Conservation (phyloP, 176 grass and related monocot species). For the Melocanna baccifera region DNA sequence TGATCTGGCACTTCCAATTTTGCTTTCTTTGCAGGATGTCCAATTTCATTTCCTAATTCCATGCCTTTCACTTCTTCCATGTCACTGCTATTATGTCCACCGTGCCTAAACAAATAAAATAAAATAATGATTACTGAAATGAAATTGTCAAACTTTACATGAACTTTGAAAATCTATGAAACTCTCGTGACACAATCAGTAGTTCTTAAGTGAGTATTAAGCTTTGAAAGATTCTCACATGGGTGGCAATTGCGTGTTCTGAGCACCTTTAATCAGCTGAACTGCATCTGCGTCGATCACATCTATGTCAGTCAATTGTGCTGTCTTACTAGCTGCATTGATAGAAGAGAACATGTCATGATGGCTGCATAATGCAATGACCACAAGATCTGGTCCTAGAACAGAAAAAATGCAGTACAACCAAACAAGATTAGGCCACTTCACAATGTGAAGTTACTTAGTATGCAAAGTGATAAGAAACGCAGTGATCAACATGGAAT, state of each 20-base stretch:
- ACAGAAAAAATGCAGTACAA: constrained; percentile 6
- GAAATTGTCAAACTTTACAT: not conserved
- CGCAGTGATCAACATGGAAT: not conserved
- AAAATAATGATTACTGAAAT: constrained; percentile 5
- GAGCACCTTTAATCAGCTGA: constrained; percentile 32
- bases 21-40: constrained; percentile 48
- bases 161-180: constrained; percentile 10
- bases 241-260: constrained; percentile 4
- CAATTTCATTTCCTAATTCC: constrained; percentile 36
- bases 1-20: constrained; percentile 34
- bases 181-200: not conserved
- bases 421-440: constrained; percentile 4
- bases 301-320: constrained; percentile 21
- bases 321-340: constrained; percentile 29
- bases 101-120: constrained; percentile 39
- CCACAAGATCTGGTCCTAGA: not conserved
- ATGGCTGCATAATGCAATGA: constrained; percentile 7
- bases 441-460: not conserved
- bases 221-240: constrained; percentile 41
- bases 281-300: constrained; percentile 24
- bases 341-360: constrained; percentile 9
- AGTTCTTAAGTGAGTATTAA: not conserved
- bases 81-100: constrained; percentile 18
- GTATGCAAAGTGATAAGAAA: not conserved
- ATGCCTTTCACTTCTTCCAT: not conserved